These are phyloP conservation scores for Plasmodium falciparum DNA, from an alignment of 169 alveolate genomes.

Conservation along the genomic window DNA sequence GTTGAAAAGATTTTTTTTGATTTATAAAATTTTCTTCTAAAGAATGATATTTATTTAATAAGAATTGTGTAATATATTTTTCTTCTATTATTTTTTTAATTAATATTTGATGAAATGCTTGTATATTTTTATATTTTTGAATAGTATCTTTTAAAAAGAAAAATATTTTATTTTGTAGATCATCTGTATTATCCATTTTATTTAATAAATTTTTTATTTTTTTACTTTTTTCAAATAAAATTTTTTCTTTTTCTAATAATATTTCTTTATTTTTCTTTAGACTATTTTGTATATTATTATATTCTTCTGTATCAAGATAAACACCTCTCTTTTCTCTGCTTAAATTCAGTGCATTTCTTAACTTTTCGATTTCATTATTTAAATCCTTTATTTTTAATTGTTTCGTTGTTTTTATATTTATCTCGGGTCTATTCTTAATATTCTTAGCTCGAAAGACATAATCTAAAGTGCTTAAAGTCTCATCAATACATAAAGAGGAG, in stretches of 20 bases:
- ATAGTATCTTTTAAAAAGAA: slow-evolving; percentile 23
- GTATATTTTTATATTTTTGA: slow-evolving; percentile 44
- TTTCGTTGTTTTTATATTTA: slow-evolving; percentile 92
- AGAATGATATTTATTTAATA: slow-evolving; percentile 10
- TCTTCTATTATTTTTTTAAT: slow-evolving; percentile 43
- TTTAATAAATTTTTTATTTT: slow-evolving; percentile 42
- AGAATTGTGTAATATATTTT: slow-evolving; percentile 30
- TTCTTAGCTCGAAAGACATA: slow-evolving; percentile 95
- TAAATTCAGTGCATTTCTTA: slow-evolving; percentile 77
- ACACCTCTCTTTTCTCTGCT: slow-evolving; percentile 85
- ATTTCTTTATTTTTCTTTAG: slow-evolving; percentile 61
- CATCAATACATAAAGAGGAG: slow-evolving; percentile 93
- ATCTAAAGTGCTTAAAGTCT: slow-evolving; percentile 92
- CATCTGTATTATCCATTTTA: slow-evolving; percentile 71
- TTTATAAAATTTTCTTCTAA: slow-evolving; percentile 16
- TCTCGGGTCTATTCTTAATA: slow-evolving; percentile 92
- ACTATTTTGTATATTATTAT: slow-evolving; percentile 63
- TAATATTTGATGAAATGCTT: slow-evolving; percentile 26
- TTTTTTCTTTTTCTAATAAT: slow-evolving; percentile 49
- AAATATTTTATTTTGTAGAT: slow-evolving; percentile 42
- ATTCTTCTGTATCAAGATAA: slow-evolving; percentile 65
- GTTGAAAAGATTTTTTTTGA: neutral
- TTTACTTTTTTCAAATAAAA: slow-evolving; percentile 60
- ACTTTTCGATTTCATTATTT: slow-evolving; percentile 82
- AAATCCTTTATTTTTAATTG: slow-evolving; percentile 85